A percentile compares a stretch with the other conserved stretches of the same genome.
Conservation (phyloP, 1,284 basidiomycete genomes). For the Psilocybe mexicana region DNA sequence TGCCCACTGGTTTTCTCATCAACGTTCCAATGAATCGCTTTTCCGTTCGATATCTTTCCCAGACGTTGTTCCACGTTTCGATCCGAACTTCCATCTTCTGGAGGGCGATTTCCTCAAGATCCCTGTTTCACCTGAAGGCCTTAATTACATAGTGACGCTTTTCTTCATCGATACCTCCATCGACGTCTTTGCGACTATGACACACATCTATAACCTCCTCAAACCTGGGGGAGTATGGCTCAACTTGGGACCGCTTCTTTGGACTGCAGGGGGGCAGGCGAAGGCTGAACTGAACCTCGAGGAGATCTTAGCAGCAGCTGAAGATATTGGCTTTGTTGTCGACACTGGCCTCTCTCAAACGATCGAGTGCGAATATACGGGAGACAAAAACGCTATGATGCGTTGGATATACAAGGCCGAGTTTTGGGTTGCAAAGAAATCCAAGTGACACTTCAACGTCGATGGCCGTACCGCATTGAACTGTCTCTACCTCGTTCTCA, state of each 20-base stretch:
- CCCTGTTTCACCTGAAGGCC: conserved; percentile 32
- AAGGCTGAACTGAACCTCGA: conserved; percentile 63
- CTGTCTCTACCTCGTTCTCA: no score
- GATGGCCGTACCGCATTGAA: no score
- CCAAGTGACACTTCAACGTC: background rate
- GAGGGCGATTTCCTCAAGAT: conserved; percentile 55
- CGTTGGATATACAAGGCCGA: conserved; percentile 54
- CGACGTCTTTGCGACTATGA: conserved; percentile 54
- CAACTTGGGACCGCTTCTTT: conserved; percentile 67
- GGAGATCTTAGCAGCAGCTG: conserved; percentile 51
- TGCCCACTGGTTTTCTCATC: conserved; percentile 70
- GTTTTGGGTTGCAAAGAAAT: background rate
- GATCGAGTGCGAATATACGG: conserved; percentile 64
- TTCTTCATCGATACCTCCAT: conserved; percentile 74
- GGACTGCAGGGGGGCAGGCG: conserved; percentile 55
- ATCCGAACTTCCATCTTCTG: conserved; percentile 41
- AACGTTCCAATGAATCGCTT: conserved; percentile 47
- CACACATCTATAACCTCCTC: conserved; percentile 53
- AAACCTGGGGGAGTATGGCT: conserved; percentile 64
- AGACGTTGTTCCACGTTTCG: conserved; percentile 55
- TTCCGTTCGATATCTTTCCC: conserved; percentile 59
- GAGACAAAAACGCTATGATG: conserved; percentile 64
- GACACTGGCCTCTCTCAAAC: conserved; percentile 31
- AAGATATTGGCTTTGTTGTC: conserved; percentile 51
- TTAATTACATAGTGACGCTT: conserved; percentile 62